phyloP scores from a whole-genome alignment of 2,329 filamentous ascomycete genomes.

The Ascochyta rabiei region DNA sequence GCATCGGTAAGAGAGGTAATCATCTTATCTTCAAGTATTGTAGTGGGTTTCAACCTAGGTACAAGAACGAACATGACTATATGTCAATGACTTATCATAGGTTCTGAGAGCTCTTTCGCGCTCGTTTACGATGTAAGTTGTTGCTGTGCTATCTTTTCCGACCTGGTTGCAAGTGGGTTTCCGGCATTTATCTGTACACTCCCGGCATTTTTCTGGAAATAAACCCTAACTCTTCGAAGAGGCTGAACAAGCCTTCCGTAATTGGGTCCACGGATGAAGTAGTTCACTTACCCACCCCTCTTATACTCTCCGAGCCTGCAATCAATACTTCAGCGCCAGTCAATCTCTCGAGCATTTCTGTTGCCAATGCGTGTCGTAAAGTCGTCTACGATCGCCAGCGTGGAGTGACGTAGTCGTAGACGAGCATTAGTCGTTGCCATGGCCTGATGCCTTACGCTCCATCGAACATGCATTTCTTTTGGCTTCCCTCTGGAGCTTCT shows the following conservation, averaged over 20 bases:
- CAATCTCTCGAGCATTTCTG: neutral
- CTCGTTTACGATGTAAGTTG: no score
- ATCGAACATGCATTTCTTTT: neutral
- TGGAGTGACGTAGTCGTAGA: neutral
- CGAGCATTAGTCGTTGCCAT: neutral
- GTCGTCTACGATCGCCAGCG: no score
- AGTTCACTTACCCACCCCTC: neutral
- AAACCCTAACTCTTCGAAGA: neutral
- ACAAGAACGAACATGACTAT: neutral
- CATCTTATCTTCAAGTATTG: neutral
- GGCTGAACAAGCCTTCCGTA: neutral
- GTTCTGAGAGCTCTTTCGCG: no score
- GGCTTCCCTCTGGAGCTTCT: no score
- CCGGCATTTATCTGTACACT: neutral
- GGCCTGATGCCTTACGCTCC: neutral
- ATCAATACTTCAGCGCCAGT: neutral
- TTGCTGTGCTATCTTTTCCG: neutral
- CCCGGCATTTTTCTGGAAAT: neutral
- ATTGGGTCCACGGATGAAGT: neutral
- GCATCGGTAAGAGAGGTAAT: neutral
- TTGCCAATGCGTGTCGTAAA: neutral
- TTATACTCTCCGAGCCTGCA: neutral
- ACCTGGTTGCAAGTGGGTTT: neutral
- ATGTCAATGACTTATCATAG: neutral
- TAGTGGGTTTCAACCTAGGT: neutral